Evolutionary conservation across 345 rosid species (phyloP), one percentile per base, ranked within the genome.

Genomic region (Citrus sp.): DNA sequence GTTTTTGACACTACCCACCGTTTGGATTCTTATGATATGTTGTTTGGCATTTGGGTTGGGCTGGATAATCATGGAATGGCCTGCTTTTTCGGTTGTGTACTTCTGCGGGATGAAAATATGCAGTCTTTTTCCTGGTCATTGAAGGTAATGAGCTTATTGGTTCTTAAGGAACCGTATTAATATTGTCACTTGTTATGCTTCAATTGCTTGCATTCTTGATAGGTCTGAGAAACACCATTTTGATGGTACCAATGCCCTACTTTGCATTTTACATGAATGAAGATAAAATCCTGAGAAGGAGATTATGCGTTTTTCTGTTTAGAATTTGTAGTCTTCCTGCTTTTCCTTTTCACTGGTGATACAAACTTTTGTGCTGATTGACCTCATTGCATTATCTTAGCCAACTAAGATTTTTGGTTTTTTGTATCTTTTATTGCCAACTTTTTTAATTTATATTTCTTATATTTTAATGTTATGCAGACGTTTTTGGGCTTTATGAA

Each of bases 41-140:
- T 90, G 18, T 77, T 90, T 18, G 93, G 91, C 21, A 78, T 88
- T 75, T 90, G 89, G 90, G 51, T 87, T 66, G 93, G 93, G 73
- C 79, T 88, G 56, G 91, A 88, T 82, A 90, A 87, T 85, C 83
- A 87, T 80, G 93, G 93, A 71, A 38, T 77, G 80, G 82, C 79
- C 61, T 80, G 88, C 59, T 88, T 86, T 75, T 85, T 90, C 46
- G 83, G 93, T 7, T 87, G 88, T 74, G 84, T 83, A 65, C 91
- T 88, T 81, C 79, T 88, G 65, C 83, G 86, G 72, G 91, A 88
- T 60, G 93, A 90, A 82, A 88, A 86, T 79, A 54, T 83, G 78
- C 87, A 79, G 75, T 90, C 91, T 24, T 88, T 90, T 79, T 84
- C 90, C 13, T 90, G 93, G 93, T 90, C 88, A n/a, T 73, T 88